Percentiles rank a stretch among this genome's conserved stretches.
Evolutionary conservation across 2,329 filamentous ascomycete species (phyloP).

Genomic region (Alternaria gaisen): DNA sequence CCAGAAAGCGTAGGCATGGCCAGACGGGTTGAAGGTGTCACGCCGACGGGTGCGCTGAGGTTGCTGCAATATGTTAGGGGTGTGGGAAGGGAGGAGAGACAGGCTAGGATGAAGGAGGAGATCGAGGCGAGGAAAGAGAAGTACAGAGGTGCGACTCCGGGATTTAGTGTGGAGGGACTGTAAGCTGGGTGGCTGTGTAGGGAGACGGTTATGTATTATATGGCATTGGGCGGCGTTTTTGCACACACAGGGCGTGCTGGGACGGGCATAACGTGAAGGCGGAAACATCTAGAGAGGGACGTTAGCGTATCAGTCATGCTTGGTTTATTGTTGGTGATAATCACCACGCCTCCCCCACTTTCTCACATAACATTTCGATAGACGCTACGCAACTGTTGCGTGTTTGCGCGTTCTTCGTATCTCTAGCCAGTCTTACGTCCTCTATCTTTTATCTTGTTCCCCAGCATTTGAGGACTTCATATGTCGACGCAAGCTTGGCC

Average conservation of each 20-base stretch:
- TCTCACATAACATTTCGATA: neutral
- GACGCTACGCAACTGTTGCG: no score
- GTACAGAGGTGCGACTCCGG: conserved; percentile 25
- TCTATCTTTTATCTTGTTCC: no score
- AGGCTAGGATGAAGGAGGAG: conserved; percentile 39
- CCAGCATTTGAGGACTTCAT: no score
- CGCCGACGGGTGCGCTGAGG: conserved; percentile 60
- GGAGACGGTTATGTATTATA: neutral
- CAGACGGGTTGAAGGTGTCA: conserved; percentile 81
- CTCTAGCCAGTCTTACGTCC: no score
- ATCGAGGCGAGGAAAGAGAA: conserved; percentile 42
- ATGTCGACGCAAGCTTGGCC: no score
- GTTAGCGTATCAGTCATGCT: neutral
- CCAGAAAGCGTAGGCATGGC: conserved; percentile 92
- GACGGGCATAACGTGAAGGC: neutral
- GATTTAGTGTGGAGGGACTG: conserved; percentile 19
- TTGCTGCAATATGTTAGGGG: conserved; percentile 70
- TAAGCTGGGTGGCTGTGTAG: neutral
- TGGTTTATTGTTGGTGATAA: neutral
- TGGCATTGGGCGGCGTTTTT: conserved; percentile 4
- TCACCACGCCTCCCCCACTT: neutral
- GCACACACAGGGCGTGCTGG: neutral
- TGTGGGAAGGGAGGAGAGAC: conserved; percentile 45
- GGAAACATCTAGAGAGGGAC: neutral
- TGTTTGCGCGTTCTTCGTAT: rapidly evolving